These are phyloP conservation scores for Gossypium trilobum DNA, from an alignment of 441 rosid species.

Conservation along the genomic window DNA sequence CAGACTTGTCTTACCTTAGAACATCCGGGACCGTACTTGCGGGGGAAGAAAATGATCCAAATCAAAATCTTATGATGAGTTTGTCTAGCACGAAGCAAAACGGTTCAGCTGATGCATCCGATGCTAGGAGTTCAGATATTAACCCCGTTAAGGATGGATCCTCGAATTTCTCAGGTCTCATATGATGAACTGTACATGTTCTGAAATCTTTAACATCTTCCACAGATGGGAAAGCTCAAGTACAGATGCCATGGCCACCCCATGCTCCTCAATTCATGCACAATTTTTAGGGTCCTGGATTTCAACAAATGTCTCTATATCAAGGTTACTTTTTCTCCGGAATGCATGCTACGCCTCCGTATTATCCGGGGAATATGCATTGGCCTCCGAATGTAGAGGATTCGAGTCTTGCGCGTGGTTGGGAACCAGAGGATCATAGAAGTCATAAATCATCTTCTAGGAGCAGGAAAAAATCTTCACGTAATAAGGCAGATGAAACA, in stretches of 20 bases:
- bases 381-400: conserved; percentile 69
- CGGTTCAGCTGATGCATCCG: conserved; percentile 41
- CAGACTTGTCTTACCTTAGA: conserved; percentile 61
- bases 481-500: conserved; percentile 29
- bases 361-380: conserved; percentile 61
- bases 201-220: conserved; percentile 15
- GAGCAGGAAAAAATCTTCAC: conserved; percentile 46
- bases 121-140: conserved; percentile 47
- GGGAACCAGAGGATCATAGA: conserved; percentile 39
- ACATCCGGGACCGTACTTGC: conserved; percentile 67
- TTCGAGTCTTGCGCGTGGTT: conserved; percentile 21
- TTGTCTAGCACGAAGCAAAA: conserved; percentile 30
- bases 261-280: conserved; percentile 70
- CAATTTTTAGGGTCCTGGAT: conserved; percentile 63
- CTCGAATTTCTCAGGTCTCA: not conserved
- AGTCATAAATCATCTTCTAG: conserved; percentile 44
- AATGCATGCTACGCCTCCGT: conserved; percentile 56
- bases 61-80: conserved; percentile 24
- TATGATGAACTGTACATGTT: not conserved
- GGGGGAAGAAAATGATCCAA: conserved; percentile 52
- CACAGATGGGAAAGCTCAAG: conserved; percentile 39
- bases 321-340: conserved; percentile 62
- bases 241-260: conserved; percentile 61
- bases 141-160: conserved; percentile 39
- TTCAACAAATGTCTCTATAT: conserved; percentile 50